Evolutionary conservation across 257 asterid species (phyloP).

Genomic region (Capsicum chinense): DNA sequence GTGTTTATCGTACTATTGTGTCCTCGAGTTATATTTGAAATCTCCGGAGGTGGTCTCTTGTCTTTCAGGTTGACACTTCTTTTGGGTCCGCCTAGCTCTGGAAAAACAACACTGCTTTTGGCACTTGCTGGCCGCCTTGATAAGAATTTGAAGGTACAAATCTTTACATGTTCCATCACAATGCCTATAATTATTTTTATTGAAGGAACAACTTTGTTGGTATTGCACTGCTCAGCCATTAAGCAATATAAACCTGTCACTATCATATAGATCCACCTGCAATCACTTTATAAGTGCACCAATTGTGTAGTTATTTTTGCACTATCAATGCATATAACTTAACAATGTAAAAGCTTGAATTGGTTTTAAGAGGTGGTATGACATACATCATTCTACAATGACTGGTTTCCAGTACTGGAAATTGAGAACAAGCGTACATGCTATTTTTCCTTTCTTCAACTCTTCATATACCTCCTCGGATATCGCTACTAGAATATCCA

Average conservation of each 20-base stretch:
- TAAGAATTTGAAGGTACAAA: constrained; percentile 58
- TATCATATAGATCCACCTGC: neutral
- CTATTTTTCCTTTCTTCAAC: neutral
- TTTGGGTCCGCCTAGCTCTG: constrained; percentile 98
- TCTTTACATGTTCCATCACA: constrained; percentile 15
- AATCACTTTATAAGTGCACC: neutral
- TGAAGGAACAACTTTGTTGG: no score
- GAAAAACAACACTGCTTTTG: constrained; percentile 84
- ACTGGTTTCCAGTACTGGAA: neutral
- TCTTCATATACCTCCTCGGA: no score
- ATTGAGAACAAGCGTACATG: neutral
- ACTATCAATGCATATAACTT: neutral
- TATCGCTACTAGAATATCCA: constrained; percentile 10
- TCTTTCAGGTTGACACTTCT: constrained; percentile 74
- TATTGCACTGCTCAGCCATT: no score
- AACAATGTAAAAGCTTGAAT: neutral
- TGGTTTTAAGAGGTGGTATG: neutral
- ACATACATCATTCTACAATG: neutral
- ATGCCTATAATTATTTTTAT: neutral
- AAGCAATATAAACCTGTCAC: no score
- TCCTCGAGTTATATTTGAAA: neutral
- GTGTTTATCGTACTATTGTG: neutral
- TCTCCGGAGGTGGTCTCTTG: constrained; percentile 23
- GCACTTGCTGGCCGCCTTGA: constrained; percentile 91
- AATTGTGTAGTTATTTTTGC: neutral